A percentile compares a stretch with the other conserved stretches of the same genome.
Evolutionary conservation across 2,329 filamentous ascomycete genomes (phyloP).

Genomic region (Talaromyces sp.): DNA sequence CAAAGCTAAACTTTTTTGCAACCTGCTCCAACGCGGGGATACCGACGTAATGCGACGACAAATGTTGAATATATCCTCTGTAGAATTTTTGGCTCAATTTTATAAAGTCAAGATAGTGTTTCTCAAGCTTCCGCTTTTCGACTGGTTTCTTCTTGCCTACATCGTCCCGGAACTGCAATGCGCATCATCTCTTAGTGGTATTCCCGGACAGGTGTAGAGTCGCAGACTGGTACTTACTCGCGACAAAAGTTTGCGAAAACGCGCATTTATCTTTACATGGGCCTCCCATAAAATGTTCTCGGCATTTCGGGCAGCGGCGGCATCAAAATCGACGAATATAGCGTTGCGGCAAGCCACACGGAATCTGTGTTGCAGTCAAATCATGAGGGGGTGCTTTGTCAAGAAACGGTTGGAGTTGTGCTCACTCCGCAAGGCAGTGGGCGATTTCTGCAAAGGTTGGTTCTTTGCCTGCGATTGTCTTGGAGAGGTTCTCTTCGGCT

Average conservation of each 20-base stretch:
- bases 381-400: neutral
- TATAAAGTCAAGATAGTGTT: conserved; percentile 78
- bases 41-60: conserved; percentile 60
- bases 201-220: neutral
- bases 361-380: conserved; percentile 51
- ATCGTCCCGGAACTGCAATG: conserved; percentile 48
- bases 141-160: conserved; percentile 54
- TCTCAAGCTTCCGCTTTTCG: conserved; percentile 73
- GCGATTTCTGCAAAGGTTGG: conserved; percentile 51
- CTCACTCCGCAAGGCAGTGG: conserved; percentile 42
- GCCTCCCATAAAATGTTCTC: conserved; percentile 74
- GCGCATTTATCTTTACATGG: conserved; percentile 72
- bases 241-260: conserved; percentile 69
- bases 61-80: conserved; percentile 74
- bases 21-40: conserved; percentile 59
- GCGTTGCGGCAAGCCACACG: conserved; percentile 68
- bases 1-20: conserved; percentile 50
- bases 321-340: conserved; percentile 63
- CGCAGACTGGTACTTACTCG: conserved; percentile 40
- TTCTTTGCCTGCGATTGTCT: conserved; percentile 49
- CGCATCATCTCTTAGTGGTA: neutral
- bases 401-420: conserved; percentile 13
- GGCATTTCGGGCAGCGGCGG: conserved; percentile 55
- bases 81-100: conserved; percentile 88
- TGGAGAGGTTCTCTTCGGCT: conserved; percentile 49